Evolutionary conservation across 2,329 filamentous ascomycete genomes (phyloP).

Genomic region (Teratosphaeria zuluensis): DNA sequence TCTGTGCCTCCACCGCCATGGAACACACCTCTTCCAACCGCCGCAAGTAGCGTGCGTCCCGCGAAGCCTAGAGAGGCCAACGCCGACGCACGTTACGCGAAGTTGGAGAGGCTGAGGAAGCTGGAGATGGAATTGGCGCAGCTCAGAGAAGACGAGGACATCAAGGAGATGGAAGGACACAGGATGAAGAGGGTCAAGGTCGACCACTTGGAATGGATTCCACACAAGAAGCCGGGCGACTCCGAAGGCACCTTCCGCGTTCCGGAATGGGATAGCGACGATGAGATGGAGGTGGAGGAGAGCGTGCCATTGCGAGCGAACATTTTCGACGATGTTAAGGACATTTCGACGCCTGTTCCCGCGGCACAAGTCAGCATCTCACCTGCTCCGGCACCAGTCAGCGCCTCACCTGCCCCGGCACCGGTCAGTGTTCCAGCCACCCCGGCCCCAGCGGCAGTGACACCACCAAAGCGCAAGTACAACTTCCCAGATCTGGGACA

Average conservation of each 20-base stretch:
- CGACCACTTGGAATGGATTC: conserved; percentile 20
- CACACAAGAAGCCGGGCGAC: conserved; percentile 23
- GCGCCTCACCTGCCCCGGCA: not conserved
- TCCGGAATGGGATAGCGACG: conserved; percentile 22
- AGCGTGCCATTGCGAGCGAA: conserved; percentile 13
- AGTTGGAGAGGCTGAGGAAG: conserved; percentile 13
- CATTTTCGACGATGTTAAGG: conserved; percentile 12
- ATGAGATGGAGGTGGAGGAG: conserved; percentile 25
- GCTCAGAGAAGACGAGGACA: conserved; percentile 17
- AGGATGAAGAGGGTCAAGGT: conserved; percentile 24
- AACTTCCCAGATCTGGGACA: not conserved
- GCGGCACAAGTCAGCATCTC: not conserved
- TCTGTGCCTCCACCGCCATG: not conserved
- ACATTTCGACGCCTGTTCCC: not conserved
- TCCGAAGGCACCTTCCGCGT: conserved; percentile 20
- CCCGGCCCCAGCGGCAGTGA: not conserved
- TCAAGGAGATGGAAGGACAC: conserved; percentile 14
- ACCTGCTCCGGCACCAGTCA: not conserved
- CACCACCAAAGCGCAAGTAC: not conserved
- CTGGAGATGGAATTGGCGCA: conserved; percentile 13
- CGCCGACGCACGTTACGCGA: conserved; percentile 19
- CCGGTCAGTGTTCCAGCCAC: not conserved
- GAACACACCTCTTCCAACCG: conserved; percentile 3
- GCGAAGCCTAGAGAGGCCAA: conserved; percentile 15
- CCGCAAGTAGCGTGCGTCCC: conserved; percentile 5